These are phyloP conservation scores for Xylaria nigripes DNA, from an alignment of 495 filamentous ascomycete species.

Conservation along the genomic window DNA sequence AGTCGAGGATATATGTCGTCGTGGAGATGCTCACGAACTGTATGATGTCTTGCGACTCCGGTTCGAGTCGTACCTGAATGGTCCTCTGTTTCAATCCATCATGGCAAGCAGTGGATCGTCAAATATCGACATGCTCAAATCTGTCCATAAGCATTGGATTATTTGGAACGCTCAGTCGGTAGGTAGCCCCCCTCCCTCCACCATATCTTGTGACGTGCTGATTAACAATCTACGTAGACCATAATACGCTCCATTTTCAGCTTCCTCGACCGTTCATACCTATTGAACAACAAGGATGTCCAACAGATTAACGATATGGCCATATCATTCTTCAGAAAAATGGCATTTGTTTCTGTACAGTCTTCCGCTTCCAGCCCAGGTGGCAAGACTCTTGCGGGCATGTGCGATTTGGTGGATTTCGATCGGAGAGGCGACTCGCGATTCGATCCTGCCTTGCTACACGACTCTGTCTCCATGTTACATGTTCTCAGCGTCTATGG, in stretches of 20 bases:
- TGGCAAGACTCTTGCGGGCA: constrained; percentile 53
- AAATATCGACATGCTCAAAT: constrained; percentile 54
- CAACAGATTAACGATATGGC: constrained; percentile 50
- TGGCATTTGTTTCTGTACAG: constrained; percentile 34
- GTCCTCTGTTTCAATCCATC: constrained; percentile 46
- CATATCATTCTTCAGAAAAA: constrained; percentile 51
- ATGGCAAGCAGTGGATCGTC: constrained; percentile 44
- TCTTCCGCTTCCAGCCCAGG: constrained; percentile 45
- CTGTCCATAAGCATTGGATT: constrained; percentile 62
- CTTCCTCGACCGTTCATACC: constrained; percentile 83
- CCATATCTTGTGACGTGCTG: neutral
- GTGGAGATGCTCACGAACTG: constrained; percentile 57
- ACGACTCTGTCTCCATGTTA: constrained; percentile 68
- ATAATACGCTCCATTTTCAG: constrained; percentile 80
- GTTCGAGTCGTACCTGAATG: constrained; percentile 42
- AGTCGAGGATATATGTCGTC: constrained; percentile 81
- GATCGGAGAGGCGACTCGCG: constrained; percentile 50
- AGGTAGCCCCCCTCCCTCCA: constrained; percentile 15
- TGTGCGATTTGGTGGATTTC: constrained; percentile 66
- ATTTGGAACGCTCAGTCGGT: constrained; percentile 73
- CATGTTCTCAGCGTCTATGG: constrained; percentile 72
- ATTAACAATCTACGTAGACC: constrained; percentile 29
- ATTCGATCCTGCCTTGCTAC: constrained; percentile 50
- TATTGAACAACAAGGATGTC: constrained; percentile 53
- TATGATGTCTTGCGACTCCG: constrained; percentile 52